Evolutionary conservation across 495 filamentous ascomycete species (phyloP), one percentile per base, ranked within the genome.

Genomic region (Astrothelium subdiscretum): DNA sequence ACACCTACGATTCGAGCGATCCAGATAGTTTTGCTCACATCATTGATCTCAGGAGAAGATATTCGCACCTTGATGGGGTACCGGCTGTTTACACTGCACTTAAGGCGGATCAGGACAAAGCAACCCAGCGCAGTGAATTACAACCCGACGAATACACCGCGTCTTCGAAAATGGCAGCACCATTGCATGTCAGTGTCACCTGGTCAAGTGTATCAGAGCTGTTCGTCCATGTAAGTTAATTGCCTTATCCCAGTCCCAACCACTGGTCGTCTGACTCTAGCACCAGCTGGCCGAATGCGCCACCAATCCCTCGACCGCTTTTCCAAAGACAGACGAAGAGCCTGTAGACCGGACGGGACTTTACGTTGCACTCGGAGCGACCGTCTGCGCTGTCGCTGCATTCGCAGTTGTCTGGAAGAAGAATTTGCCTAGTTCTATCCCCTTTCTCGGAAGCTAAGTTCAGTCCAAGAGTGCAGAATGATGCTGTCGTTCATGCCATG

Each of bases 1-100:
- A 96, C 74, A 87, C 91, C 2, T 98, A 97, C 75, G 94, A 98
- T 74, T 97, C 92, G 3, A 91, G 89, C 1, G 91, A 97, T 61
- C 91, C 95, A 0, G 90, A 96, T 69, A 95, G 90, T 11, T 98
- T 97, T 74, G 81, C 87, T 1, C 92, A 97, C 69, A 90, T 98
- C 42, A 86, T 91, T 32, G 82, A 87, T 27, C 81, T 97, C 27
- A 83, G 91, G 57, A 70, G 72, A 51, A 84, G 85, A 62, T 87
- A 90, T 65, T 86, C 90, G 0, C 85, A 94, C 58, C 79, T 98
- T 12, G 89, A 96, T 66, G 85, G 89, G 35, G 77, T 97, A 20
- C 95, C 94, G 0, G 86, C 90, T 27, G 82, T 98, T 10, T 98
- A 94, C 71, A 86, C 90, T 20, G 94, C 92, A 0, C 77, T 96